A percentile compares a stretch with the other conserved stretches of the same genome.
Evolutionary conservation across 495 filamentous ascomycete genomes (phyloP).

Genomic region (Thermothielavioides terrestris): DNA sequence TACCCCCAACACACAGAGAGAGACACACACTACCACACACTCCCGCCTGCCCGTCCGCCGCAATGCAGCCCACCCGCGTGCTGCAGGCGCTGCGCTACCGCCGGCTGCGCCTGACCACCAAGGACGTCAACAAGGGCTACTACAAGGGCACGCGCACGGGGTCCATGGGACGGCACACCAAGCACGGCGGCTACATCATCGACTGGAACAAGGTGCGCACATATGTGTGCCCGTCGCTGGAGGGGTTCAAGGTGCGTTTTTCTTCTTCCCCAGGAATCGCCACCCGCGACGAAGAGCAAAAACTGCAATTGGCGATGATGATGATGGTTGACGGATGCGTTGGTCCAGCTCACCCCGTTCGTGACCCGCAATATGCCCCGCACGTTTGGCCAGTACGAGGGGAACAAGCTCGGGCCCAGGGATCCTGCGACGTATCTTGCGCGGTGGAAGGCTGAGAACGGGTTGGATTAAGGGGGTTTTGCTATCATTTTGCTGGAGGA

Average conservation of each 20-base stretch:
- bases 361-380: conserved; percentile 55
- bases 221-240: conserved; percentile 69
- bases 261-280: too few relatives aligned
- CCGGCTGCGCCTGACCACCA: conserved; percentile 73
- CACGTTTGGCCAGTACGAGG: conserved; percentile 41
- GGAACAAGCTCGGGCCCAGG: conserved; percentile 40
- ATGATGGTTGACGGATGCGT: too few relatives aligned
- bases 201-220: conserved; percentile 83
- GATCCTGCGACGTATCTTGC: conserved; percentile 52
- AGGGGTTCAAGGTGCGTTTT: conserved; percentile 63
- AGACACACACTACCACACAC: neutral
- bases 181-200: conserved; percentile 73
- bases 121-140: conserved; percentile 83
- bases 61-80: conserved; percentile 60
- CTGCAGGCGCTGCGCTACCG: conserved; percentile 56
- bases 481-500: too few relatives aligned
- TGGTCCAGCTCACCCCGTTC: conserved; percentile 72
- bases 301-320: too few relatives aligned
- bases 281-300: too few relatives aligned
- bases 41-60: conserved; percentile 1
- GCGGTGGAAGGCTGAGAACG: conserved; percentile 64
- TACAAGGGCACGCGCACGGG: conserved; percentile 94
- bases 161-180: conserved; percentile 76
- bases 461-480: conserved; percentile 44
- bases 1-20: too few relatives aligned